Base-by-base conservation (phyloP, 1,284 basidiomycete genomes). In the Cerrena zonata region DNA sequence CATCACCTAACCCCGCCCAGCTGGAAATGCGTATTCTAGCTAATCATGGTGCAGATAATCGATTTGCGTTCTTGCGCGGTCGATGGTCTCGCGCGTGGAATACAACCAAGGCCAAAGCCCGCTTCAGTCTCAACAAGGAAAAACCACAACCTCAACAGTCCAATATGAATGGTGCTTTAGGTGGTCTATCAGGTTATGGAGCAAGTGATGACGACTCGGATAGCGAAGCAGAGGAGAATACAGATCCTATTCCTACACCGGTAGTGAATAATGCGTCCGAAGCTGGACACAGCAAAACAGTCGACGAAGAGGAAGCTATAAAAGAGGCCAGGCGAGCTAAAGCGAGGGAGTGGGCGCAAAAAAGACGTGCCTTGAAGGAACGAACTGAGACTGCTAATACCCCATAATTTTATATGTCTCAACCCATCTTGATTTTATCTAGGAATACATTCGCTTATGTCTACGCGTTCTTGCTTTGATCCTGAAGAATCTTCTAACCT, bases 1-100 rank as follows among this genome's bases (percentile, higher is more conserved):
- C 75, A 3, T 87, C 90, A 0, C 80, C 82, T 2, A 91, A 93
- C 59, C 76, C 87, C 4, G 78, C 82, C 0, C 79, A 89, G 54
- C 74, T 94, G 13, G 89, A 92, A 66, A 84, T 91, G 76, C 80
- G 89, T n/a, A 93, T 94, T 53, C 70, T 94, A 3, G 84, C 91
- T 4, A 91, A 94, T 58, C 81, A 94, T 59, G 84, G 88, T 0
- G 70, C 63, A 56, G 91, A 83, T 63, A 72, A 61, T 58, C 74
- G 79, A 1, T 93, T 94, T 61, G 79, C 84, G 0, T 94, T 94
- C 64, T 66, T 94, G 34, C 76, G 82, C 18, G 90, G 89, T 1
- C 71, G 86, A 25, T 92, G 85, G 82, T 72, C 73, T 44, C 65
- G 69, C 2, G 71, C 75, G 2, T 93, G 91, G 91, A 65, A 63